Conservation (phyloP, 2,329 filamentous ascomycete species). For the Pseudopithomyces maydicus region DNA sequence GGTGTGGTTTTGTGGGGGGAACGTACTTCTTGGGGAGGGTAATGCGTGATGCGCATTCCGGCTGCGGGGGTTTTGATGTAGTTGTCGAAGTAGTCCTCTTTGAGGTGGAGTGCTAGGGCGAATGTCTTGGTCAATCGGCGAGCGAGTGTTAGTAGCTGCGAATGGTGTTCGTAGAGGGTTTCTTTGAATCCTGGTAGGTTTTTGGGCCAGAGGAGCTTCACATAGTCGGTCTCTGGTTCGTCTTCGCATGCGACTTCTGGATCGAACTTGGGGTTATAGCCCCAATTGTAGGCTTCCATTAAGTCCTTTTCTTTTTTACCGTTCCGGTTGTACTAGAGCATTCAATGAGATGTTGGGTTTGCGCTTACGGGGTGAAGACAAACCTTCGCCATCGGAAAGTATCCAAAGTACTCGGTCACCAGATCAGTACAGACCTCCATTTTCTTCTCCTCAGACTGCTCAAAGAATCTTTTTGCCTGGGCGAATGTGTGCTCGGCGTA, state of each 20-base stretch:
- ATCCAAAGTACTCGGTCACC: constrained; percentile 44
- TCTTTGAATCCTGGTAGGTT: too few relatives aligned
- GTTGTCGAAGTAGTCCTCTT: too few relatives aligned
- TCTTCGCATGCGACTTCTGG: constrained; percentile 17
- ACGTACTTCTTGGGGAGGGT: too few relatives aligned
- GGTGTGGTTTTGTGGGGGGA: too few relatives aligned
- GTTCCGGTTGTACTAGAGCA: constrained; percentile 52
- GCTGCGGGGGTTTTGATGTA: too few relatives aligned
- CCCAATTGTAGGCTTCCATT: constrained; percentile 35
- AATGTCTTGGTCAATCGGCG: too few relatives aligned
- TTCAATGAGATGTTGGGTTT: background rate
- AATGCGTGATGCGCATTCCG: too few relatives aligned
- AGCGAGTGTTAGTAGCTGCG: too few relatives aligned
- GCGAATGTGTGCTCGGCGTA: constrained; percentile 39
- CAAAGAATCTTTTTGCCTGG: constrained; percentile 51
- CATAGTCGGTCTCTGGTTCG: too few relatives aligned
- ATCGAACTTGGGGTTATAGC: constrained; percentile 22
- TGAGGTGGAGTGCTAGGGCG: too few relatives aligned
- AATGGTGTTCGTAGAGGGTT: too few relatives aligned
- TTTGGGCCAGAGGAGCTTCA: too few relatives aligned
- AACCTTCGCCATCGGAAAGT: constrained; percentile 38
- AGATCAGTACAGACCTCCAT: constrained; percentile 53
- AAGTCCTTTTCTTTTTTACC: constrained; percentile 55
- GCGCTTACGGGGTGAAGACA: background rate
- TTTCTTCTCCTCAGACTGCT: constrained; percentile 52